These are phyloP conservation scores for Tulasnella sp. DNA, from an alignment of 768 basidiomycete genomes.

Conservation along the genomic window DNA sequence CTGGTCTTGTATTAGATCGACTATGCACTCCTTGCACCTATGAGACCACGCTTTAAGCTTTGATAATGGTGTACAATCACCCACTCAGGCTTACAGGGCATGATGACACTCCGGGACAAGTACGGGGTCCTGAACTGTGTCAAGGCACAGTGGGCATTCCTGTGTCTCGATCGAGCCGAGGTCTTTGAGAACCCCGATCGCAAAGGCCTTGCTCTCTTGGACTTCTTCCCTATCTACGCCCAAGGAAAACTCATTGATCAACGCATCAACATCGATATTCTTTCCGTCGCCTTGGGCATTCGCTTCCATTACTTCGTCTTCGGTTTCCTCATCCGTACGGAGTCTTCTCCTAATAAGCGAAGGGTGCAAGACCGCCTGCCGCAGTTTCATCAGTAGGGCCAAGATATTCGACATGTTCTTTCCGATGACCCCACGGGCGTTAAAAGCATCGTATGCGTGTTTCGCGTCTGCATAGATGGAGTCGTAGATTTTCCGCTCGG, in stretches of 20 bases:
- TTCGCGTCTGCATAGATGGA: slow-evolving; percentile 81
- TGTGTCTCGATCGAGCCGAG: slow-evolving; percentile 50
- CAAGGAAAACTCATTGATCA: slow-evolving; percentile 57
- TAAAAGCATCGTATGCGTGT: slow-evolving; percentile 75
- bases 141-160: slow-evolving; percentile 84
- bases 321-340: slow-evolving; percentile 42
- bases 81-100: slow-evolving; percentile 56
- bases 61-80: not conserved
- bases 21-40: slow-evolving; percentile 90
- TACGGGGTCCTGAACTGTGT: slow-evolving; percentile 70
- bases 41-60: not conserved
- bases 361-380: slow-evolving; percentile 92
- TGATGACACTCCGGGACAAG: slow-evolving; percentile 79
- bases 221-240: slow-evolving; percentile 41
- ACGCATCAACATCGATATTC: slow-evolving; percentile 55
- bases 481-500: slow-evolving; percentile 88
- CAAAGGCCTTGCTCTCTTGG: slow-evolving; percentile 51
- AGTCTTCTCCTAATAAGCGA: slow-evolving; percentile 64
- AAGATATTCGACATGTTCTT: slow-evolving; percentile 87
- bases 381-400: slow-evolving; percentile 91
- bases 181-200: slow-evolving; percentile 62
- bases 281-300: not conserved
- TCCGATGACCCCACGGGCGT: slow-evolving; percentile 74
- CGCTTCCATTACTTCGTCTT: slow-evolving; percentile 46
- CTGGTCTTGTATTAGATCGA: slow-evolving; percentile 69